Conservation (phyloP, 1,284 basidiomycete species). For the Flammula alnicola region DNA sequence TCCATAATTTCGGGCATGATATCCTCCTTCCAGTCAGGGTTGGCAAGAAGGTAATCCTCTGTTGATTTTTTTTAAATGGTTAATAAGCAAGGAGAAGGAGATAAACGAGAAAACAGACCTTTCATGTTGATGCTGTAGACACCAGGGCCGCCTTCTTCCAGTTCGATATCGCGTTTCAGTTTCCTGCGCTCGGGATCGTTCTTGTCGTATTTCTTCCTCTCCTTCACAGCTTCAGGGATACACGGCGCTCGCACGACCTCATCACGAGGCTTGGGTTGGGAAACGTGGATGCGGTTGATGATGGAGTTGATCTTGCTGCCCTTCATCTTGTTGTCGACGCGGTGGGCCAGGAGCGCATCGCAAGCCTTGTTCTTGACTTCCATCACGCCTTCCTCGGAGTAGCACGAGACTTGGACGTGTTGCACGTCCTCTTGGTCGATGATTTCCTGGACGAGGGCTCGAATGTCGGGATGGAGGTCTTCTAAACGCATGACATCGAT, state of each 20-base stretch:
- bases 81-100: conserved; percentile 30
- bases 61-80: conserved; percentile 24
- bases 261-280: conserved; percentile 86
- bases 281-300: conserved; percentile 93
- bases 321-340: conserved; percentile 91
- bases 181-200: conserved; percentile 75
- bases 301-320: conserved; percentile 92
- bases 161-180: conserved; percentile 82
- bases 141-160: conserved; percentile 84
- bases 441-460: conserved; percentile 85
- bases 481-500: conserved; percentile 87
- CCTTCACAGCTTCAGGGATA: conserved; percentile 83
- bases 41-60: conserved; percentile 91
- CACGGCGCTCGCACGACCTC: conserved; percentile 84
- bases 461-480: conserved; percentile 78
- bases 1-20: conserved; percentile 96
- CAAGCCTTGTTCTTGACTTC: conserved; percentile 92
- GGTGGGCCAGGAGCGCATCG: conserved; percentile 89
- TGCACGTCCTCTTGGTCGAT: conserved; percentile 73
- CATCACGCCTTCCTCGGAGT: conserved; percentile 96
- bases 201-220: conserved; percentile 85
- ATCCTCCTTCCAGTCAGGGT: conserved; percentile 97
- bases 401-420: conserved; percentile 85
- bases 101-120: conserved; percentile 50
- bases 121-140: conserved; percentile 90